Evolutionary conservation across 768 basidiomycete species (phyloP), one percentile per base, ranked within the genome.

Genomic region (Tulasnella sp.): DNA sequence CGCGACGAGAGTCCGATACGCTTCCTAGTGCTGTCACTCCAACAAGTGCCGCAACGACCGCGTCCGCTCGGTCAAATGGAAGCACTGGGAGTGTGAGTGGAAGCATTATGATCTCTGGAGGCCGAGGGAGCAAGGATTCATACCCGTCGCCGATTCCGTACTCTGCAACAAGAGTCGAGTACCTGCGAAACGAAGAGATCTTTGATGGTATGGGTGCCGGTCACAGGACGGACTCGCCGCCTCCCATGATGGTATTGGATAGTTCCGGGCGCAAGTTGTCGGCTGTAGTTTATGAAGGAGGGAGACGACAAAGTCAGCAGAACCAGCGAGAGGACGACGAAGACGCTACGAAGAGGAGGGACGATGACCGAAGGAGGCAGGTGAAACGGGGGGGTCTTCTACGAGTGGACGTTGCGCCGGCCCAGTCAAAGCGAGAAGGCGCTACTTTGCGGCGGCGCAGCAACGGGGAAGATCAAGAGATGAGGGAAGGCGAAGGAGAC

Each of bases 121-220:
- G n/a, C n/a, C n/a, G 41, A 23, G 55, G 55, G 21, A 42, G 41
- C 41, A 56, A 47, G n/a, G 55, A 56, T 30, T 56, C 45, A 7
- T 48, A 48, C 26, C 55, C 23, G 42, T 47, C 55, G 10, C 55
- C 19, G 26, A 29, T 27, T 13, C 21, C 21, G 27, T 43, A 29
- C 55, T 29, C 0, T 23, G 44, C 29, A 26, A 42, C 10, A 42
- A 56, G 15, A 47, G 27, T 43, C 21, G 44, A 56, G 41, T 56
- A 26, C 7, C 8, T 56, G 38, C 41, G 43, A 15, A 26, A 45
- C 34, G 34, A 38, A 15, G 34, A 38, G 34, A 38, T 38, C 34
- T 38, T 38, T 38, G 34, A 38, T 38, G 42, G 41, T 3, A 44
- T 56, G 19, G 44, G n/a, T 23, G 24, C 38, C 17, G 55, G 55